A percentile compares a stretch with the other conserved stretches of the same genome.
phyloP scores from a whole-genome alignment of 441 rosid genomes.

The Arabidopsis hybrid region DNA sequence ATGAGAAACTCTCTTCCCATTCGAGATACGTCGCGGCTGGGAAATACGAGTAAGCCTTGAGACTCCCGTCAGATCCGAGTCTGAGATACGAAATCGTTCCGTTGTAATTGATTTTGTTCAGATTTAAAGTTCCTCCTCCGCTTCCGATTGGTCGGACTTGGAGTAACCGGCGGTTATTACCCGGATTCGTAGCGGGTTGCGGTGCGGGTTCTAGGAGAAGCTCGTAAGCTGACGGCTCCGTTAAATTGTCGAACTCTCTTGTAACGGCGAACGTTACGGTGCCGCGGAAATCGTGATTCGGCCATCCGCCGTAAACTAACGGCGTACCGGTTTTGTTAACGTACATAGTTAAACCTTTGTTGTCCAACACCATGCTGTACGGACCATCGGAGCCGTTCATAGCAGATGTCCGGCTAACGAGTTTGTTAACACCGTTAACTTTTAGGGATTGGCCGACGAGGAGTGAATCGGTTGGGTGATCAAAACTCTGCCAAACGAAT shows the following conservation, averaged over 20 bases:
- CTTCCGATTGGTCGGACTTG: conserved; percentile 2
- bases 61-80: conserved; percentile 43
- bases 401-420: conserved; percentile 51
- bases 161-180: conserved; percentile 14
- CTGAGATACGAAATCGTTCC: conserved; percentile 37
- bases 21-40: conserved; percentile 14
- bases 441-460: conserved; percentile 50
- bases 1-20: conserved; percentile 41
- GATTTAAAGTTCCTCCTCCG: neutral
- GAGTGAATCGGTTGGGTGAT: conserved; percentile 53
- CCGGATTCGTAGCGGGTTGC: conserved; percentile 8
- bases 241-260: conserved; percentile 19
- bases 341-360: conserved; percentile 45
- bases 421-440: conserved; percentile 45
- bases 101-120: conserved; percentile 40
- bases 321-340: conserved; percentile 40
- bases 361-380: conserved; percentile 48
- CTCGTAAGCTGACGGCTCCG: conserved; percentile 31
- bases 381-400: conserved; percentile 46
- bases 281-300: conserved; percentile 21
- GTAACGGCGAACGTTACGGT: conserved; percentile 26
- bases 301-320: conserved; percentile 41
- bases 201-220: conserved; percentile 18
- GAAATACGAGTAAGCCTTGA: conserved; percentile 40
- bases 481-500: conserved; percentile 61